Evolutionary conservation across 768 basidiomycete genomes (phyloP).

Genomic region (Dendrothele bispora): DNA sequence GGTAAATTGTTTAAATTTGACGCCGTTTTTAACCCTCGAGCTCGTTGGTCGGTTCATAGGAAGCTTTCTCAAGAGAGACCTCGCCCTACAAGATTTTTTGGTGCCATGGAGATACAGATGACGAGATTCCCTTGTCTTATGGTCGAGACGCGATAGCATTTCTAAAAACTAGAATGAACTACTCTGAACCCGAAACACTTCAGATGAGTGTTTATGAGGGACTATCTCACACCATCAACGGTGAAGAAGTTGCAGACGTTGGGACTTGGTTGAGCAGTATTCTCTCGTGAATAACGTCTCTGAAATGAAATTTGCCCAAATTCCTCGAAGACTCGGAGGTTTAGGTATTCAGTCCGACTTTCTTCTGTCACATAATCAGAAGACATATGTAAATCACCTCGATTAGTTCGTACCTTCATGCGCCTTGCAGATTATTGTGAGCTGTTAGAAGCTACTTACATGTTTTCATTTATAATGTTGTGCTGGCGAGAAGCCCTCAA

Average conservation of each 20-base stretch:
- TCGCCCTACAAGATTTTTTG: constrained; percentile 40
- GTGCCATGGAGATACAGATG: constrained; percentile 39
- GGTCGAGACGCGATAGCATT: constrained; percentile 33
- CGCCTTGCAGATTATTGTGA: no score
- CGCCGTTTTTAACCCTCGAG: not conserved
- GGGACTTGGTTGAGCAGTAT: constrained; percentile 23
- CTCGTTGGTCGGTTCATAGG: not conserved
- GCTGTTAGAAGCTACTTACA: no score
- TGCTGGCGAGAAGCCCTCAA: no score
- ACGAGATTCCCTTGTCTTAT: constrained; percentile 34
- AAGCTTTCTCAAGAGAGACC: constrained; percentile 21
- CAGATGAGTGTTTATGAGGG: constrained; percentile 30
- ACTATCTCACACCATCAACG: constrained; percentile 32
- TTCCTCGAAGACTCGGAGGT: no score
- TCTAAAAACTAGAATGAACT: constrained; percentile 24
- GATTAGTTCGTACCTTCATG: no score
- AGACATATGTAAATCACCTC: no score
- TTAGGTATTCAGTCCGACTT: no score
- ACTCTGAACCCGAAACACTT: constrained; percentile 18
- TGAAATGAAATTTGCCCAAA: no score
- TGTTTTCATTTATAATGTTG: no score
- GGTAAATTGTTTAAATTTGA: constrained; percentile 23
- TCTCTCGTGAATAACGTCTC: constrained; percentile 8
- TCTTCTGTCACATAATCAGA: no score
- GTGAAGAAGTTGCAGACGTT: constrained; percentile 33